Percentiles rank a stretch among this genome's conserved stretches.
phyloP scores from a whole-genome alignment of 2,329 filamentous ascomycete species.

The Plenodomus tracheiphilus region DNA sequence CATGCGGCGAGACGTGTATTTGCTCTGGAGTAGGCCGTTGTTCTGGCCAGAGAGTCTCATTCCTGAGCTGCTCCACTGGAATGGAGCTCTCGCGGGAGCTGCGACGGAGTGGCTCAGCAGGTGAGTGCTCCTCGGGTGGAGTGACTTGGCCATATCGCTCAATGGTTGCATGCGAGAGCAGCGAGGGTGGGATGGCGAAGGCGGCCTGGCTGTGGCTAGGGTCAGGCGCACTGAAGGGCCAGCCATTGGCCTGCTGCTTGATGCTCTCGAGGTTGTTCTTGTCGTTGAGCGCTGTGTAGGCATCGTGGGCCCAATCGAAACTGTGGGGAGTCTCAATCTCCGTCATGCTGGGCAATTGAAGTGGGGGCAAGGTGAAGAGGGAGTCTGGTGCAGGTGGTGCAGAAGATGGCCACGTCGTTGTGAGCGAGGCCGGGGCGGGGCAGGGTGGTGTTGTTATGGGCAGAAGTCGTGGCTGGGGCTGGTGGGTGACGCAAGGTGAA shows the following conservation, averaged over 20 bases:
- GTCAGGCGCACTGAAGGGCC: conserved; percentile 16
- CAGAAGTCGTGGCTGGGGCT: no score
- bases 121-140: conserved; percentile 41
- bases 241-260: conserved; percentile 25
- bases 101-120: conserved; percentile 13
- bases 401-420: no score
- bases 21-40: conserved; percentile 10
- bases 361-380: not conserved
- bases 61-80: conserved; percentile 32
- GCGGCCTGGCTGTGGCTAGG: conserved; percentile 11
- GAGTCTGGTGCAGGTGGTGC: no score
- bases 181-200: conserved; percentile 34
- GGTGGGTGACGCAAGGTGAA: no score
- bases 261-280: conserved; percentile 13
- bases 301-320: conserved; percentile 35
- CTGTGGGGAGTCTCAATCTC: conserved; percentile 20
- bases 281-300: conserved; percentile 30
- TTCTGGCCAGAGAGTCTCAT: conserved; percentile 31
- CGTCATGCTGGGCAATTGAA: conserved; percentile 15
- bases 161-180: conserved; percentile 31
- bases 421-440: no score
- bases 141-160: conserved; percentile 43
- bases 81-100: conserved; percentile 27
- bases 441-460: no score
- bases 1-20: conserved; percentile 7